Evolutionary conservation across 371 early-diverging fungal species (phyloP).

Genomic region (Funneliformis caledonium): DNA sequence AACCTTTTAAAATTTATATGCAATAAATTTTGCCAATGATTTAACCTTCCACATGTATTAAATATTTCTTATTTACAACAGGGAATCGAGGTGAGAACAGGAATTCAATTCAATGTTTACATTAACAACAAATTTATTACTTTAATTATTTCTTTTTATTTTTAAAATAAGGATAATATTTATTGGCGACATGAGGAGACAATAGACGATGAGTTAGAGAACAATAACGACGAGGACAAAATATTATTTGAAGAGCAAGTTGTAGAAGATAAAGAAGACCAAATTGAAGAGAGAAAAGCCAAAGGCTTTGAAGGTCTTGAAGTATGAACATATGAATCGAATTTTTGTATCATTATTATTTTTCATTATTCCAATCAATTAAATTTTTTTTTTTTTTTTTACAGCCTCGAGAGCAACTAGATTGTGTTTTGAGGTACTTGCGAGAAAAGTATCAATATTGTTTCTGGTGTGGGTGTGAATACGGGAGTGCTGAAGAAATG

Average conservation of each 20-base stretch:
- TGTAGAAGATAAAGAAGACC: neutral
- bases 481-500: constrained; percentile 15
- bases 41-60: neutral
- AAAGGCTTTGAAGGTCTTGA: constrained; percentile 4
- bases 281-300: neutral
- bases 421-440: constrained; percentile 4
- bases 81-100: constrained; percentile 13
- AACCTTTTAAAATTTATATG: too few species aligned
- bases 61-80: neutral
- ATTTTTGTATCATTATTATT: neutral
- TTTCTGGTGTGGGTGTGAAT: constrained; percentile 38
- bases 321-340: neutral
- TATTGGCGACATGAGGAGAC: constrained; percentile 16
- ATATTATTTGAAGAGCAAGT: neutral
- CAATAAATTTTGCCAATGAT: neutral
- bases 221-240: neutral
- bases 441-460: constrained; percentile 34
- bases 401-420: neutral
- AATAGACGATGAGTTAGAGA: neutral
- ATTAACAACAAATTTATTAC: neutral
- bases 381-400: neutral
- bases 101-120: neutral
- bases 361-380: neutral
- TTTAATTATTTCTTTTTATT: neutral
- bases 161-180: constrained; percentile 14